Evolutionary conservation across 202 grass and related monocot species (phyloP).

Genomic region (Elaeis oleifera): DNA sequence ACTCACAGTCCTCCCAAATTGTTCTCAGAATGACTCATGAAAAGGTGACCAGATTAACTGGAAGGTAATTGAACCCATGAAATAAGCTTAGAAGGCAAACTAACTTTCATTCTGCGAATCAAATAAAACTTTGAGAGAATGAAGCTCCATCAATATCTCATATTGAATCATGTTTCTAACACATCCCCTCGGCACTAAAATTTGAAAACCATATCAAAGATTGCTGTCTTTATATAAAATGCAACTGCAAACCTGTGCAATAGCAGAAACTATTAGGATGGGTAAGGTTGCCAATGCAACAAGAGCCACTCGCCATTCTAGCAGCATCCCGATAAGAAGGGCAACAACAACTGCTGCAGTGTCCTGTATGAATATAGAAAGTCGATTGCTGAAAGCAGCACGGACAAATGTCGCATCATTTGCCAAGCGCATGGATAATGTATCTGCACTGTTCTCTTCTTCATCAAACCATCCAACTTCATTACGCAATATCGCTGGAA

Average conservation of each 20-base stretch:
- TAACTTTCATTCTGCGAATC: too few species aligned
- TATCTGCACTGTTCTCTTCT: conserved; percentile 92
- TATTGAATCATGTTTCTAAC: too few species aligned
- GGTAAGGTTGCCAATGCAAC: conserved; percentile 89
- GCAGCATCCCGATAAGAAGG: conserved; percentile 80
- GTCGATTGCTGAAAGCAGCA: conserved; percentile 90
- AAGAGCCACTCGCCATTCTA: conserved; percentile 86
- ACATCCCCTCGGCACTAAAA: too few species aligned
- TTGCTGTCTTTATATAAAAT: too few species aligned
- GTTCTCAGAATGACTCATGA: too few species aligned
- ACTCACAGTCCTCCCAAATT: too few species aligned
- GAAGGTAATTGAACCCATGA: too few species aligned
- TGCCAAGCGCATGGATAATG: conserved; percentile 83
- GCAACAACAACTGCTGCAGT: conserved; percentile 76
- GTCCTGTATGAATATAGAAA: conserved; percentile 98
- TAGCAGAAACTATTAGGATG: conserved; percentile 81
- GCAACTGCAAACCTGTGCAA: conserved; percentile 65
- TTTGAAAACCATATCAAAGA: too few species aligned
- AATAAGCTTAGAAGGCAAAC: too few species aligned
- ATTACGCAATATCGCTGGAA: conserved; percentile 79
- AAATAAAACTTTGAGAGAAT: too few species aligned
- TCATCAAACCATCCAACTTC: conserved; percentile 98
- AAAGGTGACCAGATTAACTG: too few species aligned
- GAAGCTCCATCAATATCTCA: too few species aligned
- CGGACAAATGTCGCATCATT: conserved; percentile 98